These are phyloP conservation scores for Trametes maxima DNA, from an alignment of 768 basidiomycete genomes.

Conservation along the genomic window DNA sequence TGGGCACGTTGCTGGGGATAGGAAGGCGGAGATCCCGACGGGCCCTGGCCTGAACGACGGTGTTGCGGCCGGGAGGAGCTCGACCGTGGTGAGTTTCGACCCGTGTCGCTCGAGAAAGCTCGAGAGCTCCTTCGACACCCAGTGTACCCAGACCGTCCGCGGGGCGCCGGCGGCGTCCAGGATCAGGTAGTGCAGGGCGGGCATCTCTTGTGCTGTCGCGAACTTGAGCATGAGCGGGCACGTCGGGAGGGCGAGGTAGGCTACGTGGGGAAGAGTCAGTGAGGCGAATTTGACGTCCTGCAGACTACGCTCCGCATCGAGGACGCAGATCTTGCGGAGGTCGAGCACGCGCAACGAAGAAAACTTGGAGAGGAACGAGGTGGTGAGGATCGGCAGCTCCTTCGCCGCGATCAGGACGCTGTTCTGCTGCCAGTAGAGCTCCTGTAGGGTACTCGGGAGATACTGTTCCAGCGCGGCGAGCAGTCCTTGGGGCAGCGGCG, in stretches of 20 bases:
- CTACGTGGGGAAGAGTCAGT: constrained; percentile 42
- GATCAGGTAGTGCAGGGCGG: constrained; percentile 45
- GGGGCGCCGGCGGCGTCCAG: constrained; percentile 34
- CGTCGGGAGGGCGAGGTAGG: constrained; percentile 47
- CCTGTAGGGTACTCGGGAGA: constrained; percentile 45
- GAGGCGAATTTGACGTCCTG: constrained; percentile 20
- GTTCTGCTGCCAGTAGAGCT: constrained; percentile 48
- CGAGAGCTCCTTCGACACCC: constrained; percentile 28
- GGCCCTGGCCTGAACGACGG: constrained; percentile 32
- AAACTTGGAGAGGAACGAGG: constrained; percentile 44
- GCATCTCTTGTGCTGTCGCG: constrained; percentile 44
- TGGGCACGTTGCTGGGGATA: constrained; percentile 45
- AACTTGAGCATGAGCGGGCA: constrained; percentile 39
- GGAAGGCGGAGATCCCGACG: constrained; percentile 46
- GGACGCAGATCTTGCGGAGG: constrained; percentile 42
- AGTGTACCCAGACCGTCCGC: constrained; percentile 9
- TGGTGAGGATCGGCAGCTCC: constrained; percentile 32
- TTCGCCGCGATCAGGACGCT: constrained; percentile 20
- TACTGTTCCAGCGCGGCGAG: constrained; percentile 42
- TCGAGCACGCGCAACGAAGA: constrained; percentile 47
- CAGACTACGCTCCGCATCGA: constrained; percentile 22
- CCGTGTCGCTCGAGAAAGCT: constrained; percentile 48
- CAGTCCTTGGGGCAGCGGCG: constrained; percentile 47
- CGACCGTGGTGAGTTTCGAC: constrained; percentile 40
- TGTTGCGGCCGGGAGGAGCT: constrained; percentile 38